Percentiles rank a stretch among this genome's conserved stretches.
These are phyloP conservation scores for Pyricularia sp. DNA, from an alignment of 2,329 filamentous ascomycete genomes.

Conservation along the genomic window DNA sequence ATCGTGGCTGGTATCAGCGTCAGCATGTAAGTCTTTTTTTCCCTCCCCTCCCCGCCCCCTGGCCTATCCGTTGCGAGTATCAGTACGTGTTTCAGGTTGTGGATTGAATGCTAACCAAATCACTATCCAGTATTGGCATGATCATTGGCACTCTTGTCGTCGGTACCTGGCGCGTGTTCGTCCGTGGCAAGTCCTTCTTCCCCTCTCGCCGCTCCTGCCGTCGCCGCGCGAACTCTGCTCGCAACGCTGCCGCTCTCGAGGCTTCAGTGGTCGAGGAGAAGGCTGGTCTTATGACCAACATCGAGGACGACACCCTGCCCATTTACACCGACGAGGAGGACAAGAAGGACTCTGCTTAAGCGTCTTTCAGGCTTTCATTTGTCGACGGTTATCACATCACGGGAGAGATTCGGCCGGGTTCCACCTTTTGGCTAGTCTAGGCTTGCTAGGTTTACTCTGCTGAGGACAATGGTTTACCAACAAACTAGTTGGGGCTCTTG, in stretches of 20 bases:
- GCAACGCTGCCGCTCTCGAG: constrained; percentile 23
- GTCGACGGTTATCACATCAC: not conserved
- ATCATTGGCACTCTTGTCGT: constrained; percentile 48
- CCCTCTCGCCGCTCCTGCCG: constrained; percentile 17
- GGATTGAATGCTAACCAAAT: constrained; percentile 2
- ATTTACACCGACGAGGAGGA: constrained; percentile 9
- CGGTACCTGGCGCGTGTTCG: constrained; percentile 42
- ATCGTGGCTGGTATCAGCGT: constrained; percentile 54
- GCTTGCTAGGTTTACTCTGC: not conserved
- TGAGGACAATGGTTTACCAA: not conserved
- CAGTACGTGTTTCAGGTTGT: not conserved
- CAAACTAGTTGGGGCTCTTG: not conserved
- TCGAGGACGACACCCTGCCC: constrained; percentile 18
- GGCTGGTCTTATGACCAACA: constrained; percentile 30
- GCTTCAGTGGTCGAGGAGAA: constrained; percentile 32
- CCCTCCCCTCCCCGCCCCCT: not conserved
- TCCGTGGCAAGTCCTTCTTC: constrained; percentile 26
- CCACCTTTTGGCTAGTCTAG: not conserved
- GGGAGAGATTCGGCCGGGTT: not conserved
- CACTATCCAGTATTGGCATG: constrained; percentile 42
- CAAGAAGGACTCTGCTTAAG: not conserved
- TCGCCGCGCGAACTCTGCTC: constrained; percentile 10
- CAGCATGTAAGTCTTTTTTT: constrained; percentile 38
- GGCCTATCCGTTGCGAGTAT: not conserved
- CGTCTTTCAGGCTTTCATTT: not conserved